Conservation (phyloP, 2,329 filamentous ascomycete species). For the Colletotrichum eleusines region DNA sequence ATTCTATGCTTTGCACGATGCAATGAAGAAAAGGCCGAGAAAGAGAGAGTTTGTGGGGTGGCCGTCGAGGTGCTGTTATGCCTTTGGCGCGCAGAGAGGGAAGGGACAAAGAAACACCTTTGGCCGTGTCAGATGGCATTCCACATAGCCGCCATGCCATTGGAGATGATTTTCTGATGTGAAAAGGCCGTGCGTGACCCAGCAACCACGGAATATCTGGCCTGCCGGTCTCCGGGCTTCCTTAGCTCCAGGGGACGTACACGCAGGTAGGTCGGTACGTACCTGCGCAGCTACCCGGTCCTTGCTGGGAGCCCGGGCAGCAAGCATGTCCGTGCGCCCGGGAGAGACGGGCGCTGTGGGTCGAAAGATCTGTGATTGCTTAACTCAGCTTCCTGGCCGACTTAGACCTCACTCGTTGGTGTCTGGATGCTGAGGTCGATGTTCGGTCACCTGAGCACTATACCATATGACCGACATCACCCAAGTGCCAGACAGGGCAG, state of each 20-base stretch:
- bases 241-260: no score
- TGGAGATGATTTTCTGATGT: slow-evolving; percentile 37
- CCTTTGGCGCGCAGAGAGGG: slow-evolving; percentile 16
- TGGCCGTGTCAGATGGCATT: slow-evolving; percentile 4
- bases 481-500: accelerated
- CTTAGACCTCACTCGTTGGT: neutral
- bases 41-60: neutral
- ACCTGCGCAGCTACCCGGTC: neutral
- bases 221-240: neutral
- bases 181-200: slow-evolving; percentile 38
- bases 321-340: neutral
- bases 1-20: neutral
- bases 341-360: neutral
- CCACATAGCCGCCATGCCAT: neutral
- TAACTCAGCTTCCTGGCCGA: neutral
- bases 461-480: neutral
- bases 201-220: slow-evolving; percentile 32
- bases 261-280: no score
- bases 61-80: slow-evolving; percentile 35
- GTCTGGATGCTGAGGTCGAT: neutral
- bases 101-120: slow-evolving; percentile 20
- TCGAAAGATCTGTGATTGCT: neutral
- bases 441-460: neutral
- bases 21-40: neutral
- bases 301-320: neutral